Conservation (phyloP, 768 basidiomycete genomes). For the Clitopilus hobsonii region DNA sequence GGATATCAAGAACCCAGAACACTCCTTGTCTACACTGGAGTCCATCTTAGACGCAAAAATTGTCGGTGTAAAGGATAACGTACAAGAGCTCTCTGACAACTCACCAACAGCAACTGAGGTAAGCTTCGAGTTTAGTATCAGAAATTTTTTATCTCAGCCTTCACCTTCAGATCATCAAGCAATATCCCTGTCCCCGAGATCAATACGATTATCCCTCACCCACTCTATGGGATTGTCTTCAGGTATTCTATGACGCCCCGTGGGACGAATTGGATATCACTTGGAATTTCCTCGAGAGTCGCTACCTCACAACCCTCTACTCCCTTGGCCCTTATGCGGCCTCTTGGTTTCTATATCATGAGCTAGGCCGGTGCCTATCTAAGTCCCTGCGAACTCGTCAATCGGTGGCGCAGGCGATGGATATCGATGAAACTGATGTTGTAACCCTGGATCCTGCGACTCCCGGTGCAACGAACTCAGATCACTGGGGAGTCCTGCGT, state of each 20-base stretch:
- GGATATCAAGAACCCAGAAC: constrained; percentile 65
- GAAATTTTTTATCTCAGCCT: not conserved
- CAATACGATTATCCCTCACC: constrained; percentile 55
- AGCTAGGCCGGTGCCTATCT: constrained; percentile 47
- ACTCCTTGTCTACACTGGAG: constrained; percentile 62
- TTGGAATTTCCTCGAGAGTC: constrained; percentile 55
- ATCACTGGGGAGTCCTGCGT: constrained; percentile 32
- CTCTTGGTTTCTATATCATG: constrained; percentile 63
- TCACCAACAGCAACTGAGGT: constrained; percentile 68
- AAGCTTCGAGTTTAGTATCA: constrained; percentile 8
- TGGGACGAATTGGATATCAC: constrained; percentile 55
- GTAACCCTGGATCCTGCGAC: too few species aligned
- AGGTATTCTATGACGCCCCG: constrained; percentile 28
- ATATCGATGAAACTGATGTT: constrained; percentile 14
- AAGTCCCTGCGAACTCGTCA: constrained; percentile 27
- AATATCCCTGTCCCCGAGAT: constrained; percentile 49
- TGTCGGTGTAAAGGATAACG: constrained; percentile 67
- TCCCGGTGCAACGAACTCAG: constrained; percentile 15
- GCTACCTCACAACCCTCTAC: constrained; percentile 55
- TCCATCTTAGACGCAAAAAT: constrained; percentile 70
- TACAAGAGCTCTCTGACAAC: constrained; percentile 57
- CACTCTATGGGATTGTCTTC: constrained; percentile 31
- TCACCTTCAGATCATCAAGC: constrained; percentile 44
- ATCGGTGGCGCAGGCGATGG: constrained; percentile 5
- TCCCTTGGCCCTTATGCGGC: constrained; percentile 74